Evolutionary conservation across 345 rosid species (phyloP), one percentile per base, ranked within the genome.

Genomic region (Laguncularia racemosa): DNA sequence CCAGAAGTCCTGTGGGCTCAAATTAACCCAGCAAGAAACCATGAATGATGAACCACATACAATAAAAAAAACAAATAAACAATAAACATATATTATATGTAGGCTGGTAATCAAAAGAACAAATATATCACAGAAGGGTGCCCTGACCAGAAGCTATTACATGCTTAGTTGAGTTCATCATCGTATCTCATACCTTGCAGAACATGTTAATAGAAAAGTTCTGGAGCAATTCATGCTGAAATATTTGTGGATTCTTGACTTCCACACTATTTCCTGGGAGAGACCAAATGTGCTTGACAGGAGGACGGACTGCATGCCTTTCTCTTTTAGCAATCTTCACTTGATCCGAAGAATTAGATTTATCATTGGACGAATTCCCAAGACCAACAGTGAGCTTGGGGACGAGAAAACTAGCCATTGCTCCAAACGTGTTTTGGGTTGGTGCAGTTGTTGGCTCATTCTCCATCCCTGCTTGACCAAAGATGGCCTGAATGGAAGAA

Each of bases 151-250:
- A 33, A 33, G 40, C 40, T 33, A 33, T 33, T 33, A 33, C 40
- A 33, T 33, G 40, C 40, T 33, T 10, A 33, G 9, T 33, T 9
- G 10, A 33, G 40, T 33, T 33, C 11, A 9, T 33, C 40, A 26
- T 26, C 28, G 6, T 6, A 26, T 26, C 28, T 26, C 55, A 68
- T 60, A 91, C 98, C 96, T 95, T 95, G 90, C 99, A 95, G 76
- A 95, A 95, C 87, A 90, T 81, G 75, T 95, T 88, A 73, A 87
- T 81, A 55, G 95, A 83, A 63, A 95, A 95, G 72, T 95, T 84
- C 52, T 88, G 99, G 63, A 95, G 99, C 67, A 95, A 82, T 80
- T 90, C 99, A 46, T 95, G 99, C 77, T 95, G 96, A 77, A 95
- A 95, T 75, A 95, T 95, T 65, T 95, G 88, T 0, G 99, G 97